Base-by-base conservation (phyloP, 1,139 yeast species). In the Protomyces arabidopsidicola region DNA sequence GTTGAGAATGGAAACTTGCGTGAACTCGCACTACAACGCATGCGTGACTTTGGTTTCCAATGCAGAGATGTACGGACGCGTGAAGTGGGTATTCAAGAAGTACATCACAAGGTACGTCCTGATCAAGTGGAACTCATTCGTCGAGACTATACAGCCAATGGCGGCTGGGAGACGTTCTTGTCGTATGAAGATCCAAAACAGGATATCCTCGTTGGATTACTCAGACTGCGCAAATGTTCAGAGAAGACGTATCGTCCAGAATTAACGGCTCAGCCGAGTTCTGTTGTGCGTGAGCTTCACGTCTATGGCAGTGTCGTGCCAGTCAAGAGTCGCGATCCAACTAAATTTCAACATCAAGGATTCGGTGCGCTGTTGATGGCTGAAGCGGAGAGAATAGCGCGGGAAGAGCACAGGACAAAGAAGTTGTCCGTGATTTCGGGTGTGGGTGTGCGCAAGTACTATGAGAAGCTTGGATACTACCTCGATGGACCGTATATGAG, bases 241-340 rank as follows among this genome's bases (percentile, higher is more conserved):
- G 88, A 90, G 75, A 88, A 88, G 72, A 85, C 90, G 72, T 95
- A 84, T 76, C 81, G 98, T 71, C 90, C 90, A 70, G 98, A 95
- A 72, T 85, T 95, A 71, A 85, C 84, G 0, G 75, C 79, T 8
- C 96, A 91, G 75, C 93, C 86, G 65, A 89, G 98, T 0, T 90
- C 97, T 3, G 84, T 93, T 66, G 98, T 93, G 35, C 83, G 99
- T 74, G 99, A 93, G 75, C 80, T 93, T 69, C 99, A 93, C 72
- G 99, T 93, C 34, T 93, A 93, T 72, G 99, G 99, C 8, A 88
- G 96, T 2, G 98, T 91, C 34, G 99, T 93, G 39, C 98, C 99
- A 1, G 78, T 93, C 68, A 98, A 95, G 75, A 88, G 95, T n/a
- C 82, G 98, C 70, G 98, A 93, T 75, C 98, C 98, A 60, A 83